Conservation (phyloP, 805 yeast genomes). For the Wickerhamiella siamensis region DNA sequence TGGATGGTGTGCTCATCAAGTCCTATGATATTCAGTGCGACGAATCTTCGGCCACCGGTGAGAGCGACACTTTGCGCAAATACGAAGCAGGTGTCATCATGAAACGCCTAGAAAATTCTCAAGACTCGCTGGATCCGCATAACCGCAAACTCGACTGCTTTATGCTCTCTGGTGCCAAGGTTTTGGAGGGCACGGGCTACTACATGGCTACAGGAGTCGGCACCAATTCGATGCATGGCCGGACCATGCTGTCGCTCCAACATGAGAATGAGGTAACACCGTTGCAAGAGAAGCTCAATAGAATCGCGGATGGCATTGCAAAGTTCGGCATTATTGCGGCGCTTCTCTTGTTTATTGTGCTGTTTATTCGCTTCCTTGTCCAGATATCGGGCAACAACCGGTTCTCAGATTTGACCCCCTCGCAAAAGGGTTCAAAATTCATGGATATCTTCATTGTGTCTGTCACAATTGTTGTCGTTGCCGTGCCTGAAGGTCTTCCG, state of each 20-base stretch:
- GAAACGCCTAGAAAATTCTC: conserved; percentile 17
- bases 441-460: conserved; percentile 80
- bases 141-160: conserved; percentile 53
- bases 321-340: conserved; percentile 86
- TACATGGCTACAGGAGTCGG: conserved; percentile 89
- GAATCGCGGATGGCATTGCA: conserved; percentile 87
- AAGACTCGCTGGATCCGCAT: conserved; percentile 23
- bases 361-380: conserved; percentile 61
- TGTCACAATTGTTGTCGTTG: conserved; percentile 87
- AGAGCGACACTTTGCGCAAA: conserved; percentile 69
- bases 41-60: conserved; percentile 90
- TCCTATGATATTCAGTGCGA: conserved; percentile 74
- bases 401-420: conserved; percentile 33
- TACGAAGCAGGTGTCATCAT: conserved; percentile 33
- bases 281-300: conserved; percentile 63
- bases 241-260: conserved; percentile 69
- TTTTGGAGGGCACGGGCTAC: conserved; percentile 72
- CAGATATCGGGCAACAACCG: conserved; percentile 31
- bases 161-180: conserved; percentile 81
- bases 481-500: conserved; percentile 98
- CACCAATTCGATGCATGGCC: conserved; percentile 74
- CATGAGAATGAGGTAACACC: conserved; percentile 79
- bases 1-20: conserved; percentile 60
- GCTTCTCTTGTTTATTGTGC: conserved; percentile 57
- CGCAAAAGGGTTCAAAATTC: conserved; percentile 73